A percentile compares a stretch with the other conserved stretches of the same genome.
These are phyloP conservation scores for Pseudevernia furfuracea DNA, from an alignment of 495 filamentous ascomycete species.

Conservation along the genomic window DNA sequence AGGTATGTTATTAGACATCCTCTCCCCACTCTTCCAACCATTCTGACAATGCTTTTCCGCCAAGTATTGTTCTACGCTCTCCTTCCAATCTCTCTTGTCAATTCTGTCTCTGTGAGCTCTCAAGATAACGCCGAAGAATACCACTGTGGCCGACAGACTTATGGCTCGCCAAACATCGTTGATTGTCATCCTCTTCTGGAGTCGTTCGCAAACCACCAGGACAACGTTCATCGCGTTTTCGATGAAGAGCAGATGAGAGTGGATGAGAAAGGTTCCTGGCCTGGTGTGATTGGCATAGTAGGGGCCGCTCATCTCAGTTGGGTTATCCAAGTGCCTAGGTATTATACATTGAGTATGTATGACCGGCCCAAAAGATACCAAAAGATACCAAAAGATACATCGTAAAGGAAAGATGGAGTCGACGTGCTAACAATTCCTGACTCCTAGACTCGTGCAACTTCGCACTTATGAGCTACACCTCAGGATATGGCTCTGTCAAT, in stretches of 20 bases:
- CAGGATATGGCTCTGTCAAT: not conserved
- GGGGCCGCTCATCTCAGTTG: constrained; percentile 1
- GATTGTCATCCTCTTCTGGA: constrained; percentile 13
- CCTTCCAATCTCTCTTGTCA: not conserved
- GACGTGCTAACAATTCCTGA: not conserved
- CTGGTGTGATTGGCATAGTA: not conserved
- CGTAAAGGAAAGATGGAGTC: not conserved
- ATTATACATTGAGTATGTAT: constrained; percentile 8
- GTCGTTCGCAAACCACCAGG: constrained; percentile 9
- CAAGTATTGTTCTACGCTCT: not conserved
- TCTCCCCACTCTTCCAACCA: not conserved
- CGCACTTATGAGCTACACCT: constrained; percentile 5
- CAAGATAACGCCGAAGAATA: not conserved
- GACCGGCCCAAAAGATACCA: not conserved
- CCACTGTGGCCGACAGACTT: constrained; percentile 11
- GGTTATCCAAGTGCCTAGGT: constrained; percentile 10
- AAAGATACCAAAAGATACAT: too few species aligned
- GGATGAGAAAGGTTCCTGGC: constrained; percentile 8
- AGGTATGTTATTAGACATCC: not conserved
- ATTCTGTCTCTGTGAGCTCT: not conserved
- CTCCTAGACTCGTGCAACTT: constrained; percentile 12
- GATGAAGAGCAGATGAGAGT: constrained; percentile 14
- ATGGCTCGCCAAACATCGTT: constrained; percentile 4
- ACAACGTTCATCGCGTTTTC: constrained; percentile 5
- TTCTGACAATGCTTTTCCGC: not conserved